A percentile compares a stretch with the other conserved stretches of the same genome.
phyloP scores from a whole-genome alignment of 2,329 filamentous ascomycete genomes.

The Macroventuria anomochaeta region DNA sequence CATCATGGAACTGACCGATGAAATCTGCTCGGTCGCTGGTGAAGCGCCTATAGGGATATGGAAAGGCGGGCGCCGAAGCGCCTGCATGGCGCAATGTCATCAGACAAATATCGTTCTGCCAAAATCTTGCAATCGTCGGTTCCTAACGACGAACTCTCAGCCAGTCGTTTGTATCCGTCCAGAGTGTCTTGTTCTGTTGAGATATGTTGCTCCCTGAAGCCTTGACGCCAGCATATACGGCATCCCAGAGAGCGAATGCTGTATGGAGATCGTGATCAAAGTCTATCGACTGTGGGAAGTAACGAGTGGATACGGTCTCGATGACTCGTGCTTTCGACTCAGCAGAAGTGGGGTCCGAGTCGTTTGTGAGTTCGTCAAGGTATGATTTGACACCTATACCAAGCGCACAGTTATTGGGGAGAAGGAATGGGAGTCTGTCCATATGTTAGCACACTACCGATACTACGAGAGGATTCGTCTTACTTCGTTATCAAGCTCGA shows the following conservation, averaged over 20 bases:
- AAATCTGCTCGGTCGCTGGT: not conserved
- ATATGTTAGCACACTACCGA: slow-evolving; percentile 12
- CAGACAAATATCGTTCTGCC: not conserved
- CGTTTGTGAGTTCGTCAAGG: slow-evolving; percentile 69
- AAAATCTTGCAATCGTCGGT: not conserved
- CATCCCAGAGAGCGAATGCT: slow-evolving; percentile 70
- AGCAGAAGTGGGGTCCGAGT: slow-evolving; percentile 59
- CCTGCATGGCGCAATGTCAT: not conserved
- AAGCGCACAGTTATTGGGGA: slow-evolving; percentile 75
- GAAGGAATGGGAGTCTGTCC: slow-evolving; percentile 66
- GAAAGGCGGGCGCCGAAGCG: not conserved
- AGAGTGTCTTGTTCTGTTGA: slow-evolving; percentile 58
- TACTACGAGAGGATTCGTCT: slow-evolving; percentile 45
- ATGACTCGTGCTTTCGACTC: slow-evolving; percentile 59
- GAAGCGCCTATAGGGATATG: not conserved
- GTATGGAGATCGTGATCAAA: slow-evolving; percentile 64
- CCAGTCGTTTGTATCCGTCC: slow-evolving; percentile 68
- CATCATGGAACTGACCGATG: not conserved
- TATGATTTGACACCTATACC: slow-evolving; percentile 83
- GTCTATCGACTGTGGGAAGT: slow-evolving; percentile 67
- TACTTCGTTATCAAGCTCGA: slow-evolving; percentile 76
- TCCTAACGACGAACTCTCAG: slow-evolving; percentile 47
- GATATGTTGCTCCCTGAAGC: slow-evolving; percentile 55
- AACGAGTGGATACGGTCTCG: slow-evolving; percentile 60
- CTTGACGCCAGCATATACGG: slow-evolving; percentile 66